Evolutionary conservation across 495 filamentous ascomycete species (phyloP).

Genomic region (Xylaria castorea): DNA sequence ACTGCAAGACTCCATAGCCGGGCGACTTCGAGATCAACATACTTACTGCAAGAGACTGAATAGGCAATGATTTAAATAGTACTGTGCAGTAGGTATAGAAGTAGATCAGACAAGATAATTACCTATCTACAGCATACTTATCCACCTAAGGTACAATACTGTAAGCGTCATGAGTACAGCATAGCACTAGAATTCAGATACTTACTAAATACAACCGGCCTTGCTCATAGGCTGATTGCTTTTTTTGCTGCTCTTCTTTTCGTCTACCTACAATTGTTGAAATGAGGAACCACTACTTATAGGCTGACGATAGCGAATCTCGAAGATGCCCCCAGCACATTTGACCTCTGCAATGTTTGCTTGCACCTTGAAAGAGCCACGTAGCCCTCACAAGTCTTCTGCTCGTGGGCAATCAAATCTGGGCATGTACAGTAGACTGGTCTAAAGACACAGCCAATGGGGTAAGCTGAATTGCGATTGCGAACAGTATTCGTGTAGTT

Average conservation of each 20-base stretch:
- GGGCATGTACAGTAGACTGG: neutral
- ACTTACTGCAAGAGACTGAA: neutral
- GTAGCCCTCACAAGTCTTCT: neutral
- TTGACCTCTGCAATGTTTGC: neutral
- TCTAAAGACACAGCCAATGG: neutral
- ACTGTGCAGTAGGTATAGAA: neutral
- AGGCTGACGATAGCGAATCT: neutral
- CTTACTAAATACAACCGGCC: neutral
- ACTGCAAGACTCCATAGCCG: neutral
- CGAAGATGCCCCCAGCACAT: conserved; percentile 3
- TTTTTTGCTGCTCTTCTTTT: neutral
- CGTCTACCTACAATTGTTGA: neutral
- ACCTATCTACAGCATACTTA: neutral
- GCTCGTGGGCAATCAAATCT: neutral
- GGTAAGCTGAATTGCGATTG: neutral
- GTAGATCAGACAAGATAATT: neutral
- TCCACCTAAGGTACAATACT: neutral
- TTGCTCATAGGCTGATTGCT: neutral
- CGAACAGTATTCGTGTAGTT: neutral
- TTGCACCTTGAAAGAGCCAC: neutral
- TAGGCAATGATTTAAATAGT: neutral
- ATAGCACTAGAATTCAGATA: conserved; percentile 7
- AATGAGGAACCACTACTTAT: neutral
- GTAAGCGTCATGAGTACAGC: neutral
- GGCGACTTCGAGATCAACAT: neutral